A percentile compares a stretch with the other conserved stretches of the same genome.
Evolutionary conservation across 1,139 yeast species (phyloP).

Genomic region (Suhomyces maxii): DNA sequence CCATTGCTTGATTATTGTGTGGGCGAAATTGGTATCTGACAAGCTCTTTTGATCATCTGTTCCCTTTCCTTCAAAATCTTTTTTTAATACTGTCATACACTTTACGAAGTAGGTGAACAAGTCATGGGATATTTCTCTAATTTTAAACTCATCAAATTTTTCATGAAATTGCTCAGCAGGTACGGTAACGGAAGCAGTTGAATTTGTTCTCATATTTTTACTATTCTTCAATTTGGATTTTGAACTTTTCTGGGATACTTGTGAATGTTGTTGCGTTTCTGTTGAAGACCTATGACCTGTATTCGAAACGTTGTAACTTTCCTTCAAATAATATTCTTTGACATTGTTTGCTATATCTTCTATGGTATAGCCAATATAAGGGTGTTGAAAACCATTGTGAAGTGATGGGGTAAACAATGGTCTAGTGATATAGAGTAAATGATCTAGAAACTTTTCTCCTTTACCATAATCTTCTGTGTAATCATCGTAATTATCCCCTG

Average conservation of each 20-base stretch:
- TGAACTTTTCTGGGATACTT: slow-evolving; percentile 2
- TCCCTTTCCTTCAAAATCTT: slow-evolving; percentile 19
- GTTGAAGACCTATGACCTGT: background rate
- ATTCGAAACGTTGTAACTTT: background rate
- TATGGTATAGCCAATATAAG: slow-evolving; percentile 26
- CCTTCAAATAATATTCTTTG: slow-evolving; percentile 23
- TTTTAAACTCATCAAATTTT: slow-evolving; percentile 28
- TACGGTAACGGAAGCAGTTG: slow-evolving; percentile 4
- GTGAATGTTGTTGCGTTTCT: background rate
- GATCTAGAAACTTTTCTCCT: slow-evolving; percentile 26
- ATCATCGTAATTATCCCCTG: slow-evolving; percentile 12
- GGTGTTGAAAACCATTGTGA: slow-evolving; percentile 23
- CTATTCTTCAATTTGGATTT: slow-evolving; percentile 11
- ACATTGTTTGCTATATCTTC: slow-evolving; percentile 36
- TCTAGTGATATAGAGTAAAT: slow-evolving; percentile 20
- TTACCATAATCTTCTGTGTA: slow-evolving; percentile 17
- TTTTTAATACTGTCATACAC: slow-evolving; percentile 24
- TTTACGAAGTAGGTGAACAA: slow-evolving; percentile 27
- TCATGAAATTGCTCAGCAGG: slow-evolving; percentile 11
- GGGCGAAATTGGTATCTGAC: background rate
- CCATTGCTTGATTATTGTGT: slow-evolving; percentile 9
- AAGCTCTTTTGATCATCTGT: background rate
- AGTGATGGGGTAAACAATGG: slow-evolving; percentile 29
- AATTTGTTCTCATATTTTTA: slow-evolving; percentile 10
- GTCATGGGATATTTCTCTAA: slow-evolving; percentile 35